Evolutionary conservation across 495 filamentous ascomycete genomes (phyloP).

Genomic region (Bryoglossum gracile): DNA sequence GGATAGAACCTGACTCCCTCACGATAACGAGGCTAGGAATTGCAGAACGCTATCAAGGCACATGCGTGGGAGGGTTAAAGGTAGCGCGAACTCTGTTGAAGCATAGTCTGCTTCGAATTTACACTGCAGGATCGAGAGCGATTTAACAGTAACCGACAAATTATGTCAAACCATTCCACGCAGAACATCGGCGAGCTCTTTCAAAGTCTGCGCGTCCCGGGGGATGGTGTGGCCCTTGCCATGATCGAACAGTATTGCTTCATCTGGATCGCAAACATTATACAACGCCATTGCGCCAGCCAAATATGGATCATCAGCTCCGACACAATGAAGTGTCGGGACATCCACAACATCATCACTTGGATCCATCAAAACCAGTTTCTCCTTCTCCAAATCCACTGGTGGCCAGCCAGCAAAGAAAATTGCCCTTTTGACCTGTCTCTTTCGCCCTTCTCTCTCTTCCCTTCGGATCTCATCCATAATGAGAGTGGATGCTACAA

Average conservation of each 20-base stretch:
- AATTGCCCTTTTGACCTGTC: conserved; percentile 45
- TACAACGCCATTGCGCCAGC: conserved; percentile 43
- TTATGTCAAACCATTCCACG: conserved; percentile 5
- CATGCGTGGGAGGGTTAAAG: no score
- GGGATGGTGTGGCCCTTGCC: conserved; percentile 48
- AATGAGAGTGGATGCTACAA: conserved; percentile 40
- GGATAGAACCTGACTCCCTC: no score
- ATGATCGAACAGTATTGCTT: conserved; percentile 46
- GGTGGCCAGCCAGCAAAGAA: conserved; percentile 50
- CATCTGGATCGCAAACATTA: conserved; percentile 45
- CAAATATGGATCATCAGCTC: conserved; percentile 47
- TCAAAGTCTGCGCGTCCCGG: conserved; percentile 38
- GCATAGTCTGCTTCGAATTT: no score
- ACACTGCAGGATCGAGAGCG: no score
- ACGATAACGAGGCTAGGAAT: no score
- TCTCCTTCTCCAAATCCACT: conserved; percentile 33
- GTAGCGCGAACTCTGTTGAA: no score
- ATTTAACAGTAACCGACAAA: no score
- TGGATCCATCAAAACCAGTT: conserved; percentile 38
- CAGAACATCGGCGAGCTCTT: conserved; percentile 26
- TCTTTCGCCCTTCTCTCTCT: conserved; percentile 30
- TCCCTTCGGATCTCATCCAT: conserved; percentile 38
- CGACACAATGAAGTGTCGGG: conserved; percentile 50
- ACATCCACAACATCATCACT: conserved; percentile 37
- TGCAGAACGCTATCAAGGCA: no score